These are phyloP conservation scores for Tillandsia fasciculata DNA, from an alignment of 176 grass and related monocot species.

Conservation along the genomic window DNA sequence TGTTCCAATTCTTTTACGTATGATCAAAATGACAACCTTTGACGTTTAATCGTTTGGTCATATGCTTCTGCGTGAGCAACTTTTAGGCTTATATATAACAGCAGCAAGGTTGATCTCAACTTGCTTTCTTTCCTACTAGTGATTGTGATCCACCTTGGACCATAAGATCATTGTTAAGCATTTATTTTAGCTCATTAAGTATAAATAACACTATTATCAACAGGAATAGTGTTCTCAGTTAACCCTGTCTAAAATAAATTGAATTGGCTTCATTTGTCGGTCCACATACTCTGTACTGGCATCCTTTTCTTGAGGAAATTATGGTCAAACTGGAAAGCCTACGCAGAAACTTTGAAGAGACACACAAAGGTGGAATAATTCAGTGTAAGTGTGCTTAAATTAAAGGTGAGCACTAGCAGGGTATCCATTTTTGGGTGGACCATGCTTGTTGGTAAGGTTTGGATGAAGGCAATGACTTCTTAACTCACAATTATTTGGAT, in stretches of 20 bases:
- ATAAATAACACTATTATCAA: neutral
- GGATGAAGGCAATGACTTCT: conserved; percentile 30
- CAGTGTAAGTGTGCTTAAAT: neutral
- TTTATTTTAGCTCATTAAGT: conserved; percentile 5
- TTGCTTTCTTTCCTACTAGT: neutral
- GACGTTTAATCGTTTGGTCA: too few relatives aligned
- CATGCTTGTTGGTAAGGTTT: conserved; percentile 25
- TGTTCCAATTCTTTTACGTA: too few relatives aligned
- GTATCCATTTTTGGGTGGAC: conserved; percentile 29
- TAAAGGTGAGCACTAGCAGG: conserved; percentile 23
- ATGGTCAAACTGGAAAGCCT: conserved; percentile 13
- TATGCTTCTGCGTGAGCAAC: too few relatives aligned
- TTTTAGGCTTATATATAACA: neutral
- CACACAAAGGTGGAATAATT: conserved; percentile 2
- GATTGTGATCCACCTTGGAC: neutral
- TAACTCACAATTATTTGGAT: neutral
- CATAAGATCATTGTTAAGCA: neutral
- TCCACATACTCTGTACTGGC: conserved; percentile 7
- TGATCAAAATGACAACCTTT: too few relatives aligned
- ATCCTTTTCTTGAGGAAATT: conserved; percentile 6
- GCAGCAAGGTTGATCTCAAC: neutral
- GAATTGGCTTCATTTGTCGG: conserved; percentile 11
- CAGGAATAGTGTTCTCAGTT: conserved; percentile 13
- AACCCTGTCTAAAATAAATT: conserved; percentile 1
- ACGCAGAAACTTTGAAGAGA: neutral